Percentiles rank a stretch among this genome's conserved stretches.
These are phyloP conservation scores for Cordyceps tenuipes DNA, from an alignment of 2,329 filamentous ascomycete species.

Conservation along the genomic window DNA sequence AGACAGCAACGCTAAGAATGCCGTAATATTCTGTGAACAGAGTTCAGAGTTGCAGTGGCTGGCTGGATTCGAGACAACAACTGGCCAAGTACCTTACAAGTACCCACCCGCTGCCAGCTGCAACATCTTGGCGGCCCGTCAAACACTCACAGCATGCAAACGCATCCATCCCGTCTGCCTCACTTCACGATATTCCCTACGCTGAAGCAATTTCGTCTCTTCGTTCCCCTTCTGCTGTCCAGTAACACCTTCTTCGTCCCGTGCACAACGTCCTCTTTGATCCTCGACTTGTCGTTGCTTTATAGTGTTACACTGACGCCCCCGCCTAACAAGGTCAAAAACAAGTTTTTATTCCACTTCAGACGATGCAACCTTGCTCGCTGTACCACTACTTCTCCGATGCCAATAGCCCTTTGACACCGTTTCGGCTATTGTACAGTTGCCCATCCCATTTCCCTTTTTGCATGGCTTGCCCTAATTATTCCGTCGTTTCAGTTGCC, in stretches of 20 bases:
- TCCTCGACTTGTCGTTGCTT: neutral
- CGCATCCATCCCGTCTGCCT: neutral
- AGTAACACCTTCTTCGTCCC: neutral
- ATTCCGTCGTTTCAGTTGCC: slow-evolving; percentile 5
- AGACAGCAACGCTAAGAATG: neutral
- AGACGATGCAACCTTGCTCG: neutral
- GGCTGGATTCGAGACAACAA: neutral
- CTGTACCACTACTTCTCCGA: neutral
- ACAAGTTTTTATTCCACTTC: neutral
- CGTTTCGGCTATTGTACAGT: neutral
- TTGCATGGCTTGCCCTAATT: neutral
- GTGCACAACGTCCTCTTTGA: neutral
- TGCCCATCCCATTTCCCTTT: neutral
- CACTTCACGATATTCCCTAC: neutral
- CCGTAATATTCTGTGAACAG: neutral
- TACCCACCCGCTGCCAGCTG: neutral
- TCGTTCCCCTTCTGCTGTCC: neutral
- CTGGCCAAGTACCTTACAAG: neutral
- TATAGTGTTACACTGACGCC: neutral
- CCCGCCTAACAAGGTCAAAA: slow-evolving; percentile 8
- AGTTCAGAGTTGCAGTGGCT: neutral
- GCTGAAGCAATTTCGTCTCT: neutral
- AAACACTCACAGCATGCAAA: slow-evolving; percentile 3
- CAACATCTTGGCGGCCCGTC: neutral
- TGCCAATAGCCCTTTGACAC: neutral